phyloP scores from a whole-genome alignment of 1,139 yeast genomes.

The Yamadazyma atlantica region DNA sequence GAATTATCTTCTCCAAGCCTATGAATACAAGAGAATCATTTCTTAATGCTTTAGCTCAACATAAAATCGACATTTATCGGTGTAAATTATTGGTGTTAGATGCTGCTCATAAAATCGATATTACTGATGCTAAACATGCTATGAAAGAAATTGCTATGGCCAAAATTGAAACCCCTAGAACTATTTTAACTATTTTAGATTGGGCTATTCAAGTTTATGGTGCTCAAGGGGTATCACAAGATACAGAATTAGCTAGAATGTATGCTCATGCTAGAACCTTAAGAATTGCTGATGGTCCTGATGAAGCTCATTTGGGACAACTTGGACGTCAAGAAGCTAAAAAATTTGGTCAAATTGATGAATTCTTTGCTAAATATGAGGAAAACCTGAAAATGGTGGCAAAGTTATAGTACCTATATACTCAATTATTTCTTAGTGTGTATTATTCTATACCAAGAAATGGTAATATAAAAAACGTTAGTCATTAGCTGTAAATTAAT shows the following conservation, averaged over 20 bases:
- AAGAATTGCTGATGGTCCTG: constrained; percentile 75
- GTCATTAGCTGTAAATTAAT: too few relatives aligned
- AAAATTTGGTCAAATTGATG: constrained; percentile 30
- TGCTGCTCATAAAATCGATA: constrained; percentile 67
- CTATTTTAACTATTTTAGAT: constrained; percentile 53
- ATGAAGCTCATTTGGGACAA: constrained; percentile 68
- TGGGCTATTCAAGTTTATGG: constrained; percentile 73
- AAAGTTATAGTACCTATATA: constrained; percentile 31
- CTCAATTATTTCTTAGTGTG: too few relatives aligned
- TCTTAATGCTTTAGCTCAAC: constrained; percentile 52
- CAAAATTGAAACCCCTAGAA: constrained; percentile 65
- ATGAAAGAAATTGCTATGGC: constrained; percentile 65
- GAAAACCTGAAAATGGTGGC: constrained; percentile 21
- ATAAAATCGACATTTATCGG: constrained; percentile 57
- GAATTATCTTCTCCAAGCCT: constrained; percentile 58
- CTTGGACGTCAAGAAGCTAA: constrained; percentile 51
- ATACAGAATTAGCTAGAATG: constrained; percentile 58
- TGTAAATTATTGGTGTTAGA: constrained; percentile 60
- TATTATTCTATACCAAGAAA: too few relatives aligned
- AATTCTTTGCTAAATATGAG: constrained; percentile 29
- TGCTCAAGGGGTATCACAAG: constrained; percentile 69
- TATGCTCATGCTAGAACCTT: constrained; percentile 60
- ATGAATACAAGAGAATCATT: constrained; percentile 56
- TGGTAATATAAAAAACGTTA: too few relatives aligned
- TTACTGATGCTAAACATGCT: constrained; percentile 55